phyloP scores from a whole-genome alignment of 352 stramenopile genomes.

The Phytophthora pisi region DNA sequence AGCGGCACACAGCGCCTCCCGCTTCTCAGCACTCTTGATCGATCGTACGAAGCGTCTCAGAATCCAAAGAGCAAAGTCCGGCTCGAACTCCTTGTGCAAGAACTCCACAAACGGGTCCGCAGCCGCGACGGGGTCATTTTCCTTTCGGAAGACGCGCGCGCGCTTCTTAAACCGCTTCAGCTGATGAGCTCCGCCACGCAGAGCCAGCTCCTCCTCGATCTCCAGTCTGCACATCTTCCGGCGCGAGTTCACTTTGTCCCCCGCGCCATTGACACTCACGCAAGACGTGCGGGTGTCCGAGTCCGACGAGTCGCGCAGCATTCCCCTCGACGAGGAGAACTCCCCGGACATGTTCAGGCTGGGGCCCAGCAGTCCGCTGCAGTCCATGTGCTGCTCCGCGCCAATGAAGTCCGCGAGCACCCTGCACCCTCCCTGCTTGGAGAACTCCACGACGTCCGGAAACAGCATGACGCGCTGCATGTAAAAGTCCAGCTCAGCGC shows the following conservation, averaged over 20 bases:
- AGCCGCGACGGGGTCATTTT: conserved; percentile 64
- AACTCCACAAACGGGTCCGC: conserved; percentile 59
- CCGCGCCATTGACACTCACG: conserved; percentile 19
- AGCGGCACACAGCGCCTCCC: conserved; percentile 42
- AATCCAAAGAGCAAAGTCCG: conserved; percentile 64
- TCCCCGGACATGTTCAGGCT: conserved; percentile 33
- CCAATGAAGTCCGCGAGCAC: conserved; percentile 72
- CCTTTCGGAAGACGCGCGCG: conserved; percentile 64
- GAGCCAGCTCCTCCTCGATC: conserved; percentile 68
- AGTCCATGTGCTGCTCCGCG: conserved; percentile 56
- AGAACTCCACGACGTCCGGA: conserved; percentile 70
- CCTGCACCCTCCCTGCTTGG: conserved; percentile 49
- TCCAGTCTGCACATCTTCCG: conserved; percentile 62
- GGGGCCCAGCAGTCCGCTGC: conserved; percentile 28
- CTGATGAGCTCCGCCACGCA: conserved; percentile 51
- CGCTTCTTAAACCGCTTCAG: conserved; percentile 80
- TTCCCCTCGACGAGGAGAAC: conserved; percentile 33
- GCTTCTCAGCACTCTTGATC: conserved; percentile 65
- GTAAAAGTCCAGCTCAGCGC: conserved; percentile 84
- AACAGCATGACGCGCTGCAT: conserved; percentile 85
- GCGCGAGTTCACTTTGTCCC: conserved; percentile 32
- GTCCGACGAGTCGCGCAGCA: conserved; percentile 31
- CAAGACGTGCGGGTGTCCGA: conserved; percentile 34
- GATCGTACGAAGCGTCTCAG: conserved; percentile 54
- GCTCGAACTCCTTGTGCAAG: conserved; percentile 56